These are phyloP conservation scores for Cotoneaster glaucophyllus DNA, from an alignment of 306 rosid species.

Conservation along the genomic window DNA sequence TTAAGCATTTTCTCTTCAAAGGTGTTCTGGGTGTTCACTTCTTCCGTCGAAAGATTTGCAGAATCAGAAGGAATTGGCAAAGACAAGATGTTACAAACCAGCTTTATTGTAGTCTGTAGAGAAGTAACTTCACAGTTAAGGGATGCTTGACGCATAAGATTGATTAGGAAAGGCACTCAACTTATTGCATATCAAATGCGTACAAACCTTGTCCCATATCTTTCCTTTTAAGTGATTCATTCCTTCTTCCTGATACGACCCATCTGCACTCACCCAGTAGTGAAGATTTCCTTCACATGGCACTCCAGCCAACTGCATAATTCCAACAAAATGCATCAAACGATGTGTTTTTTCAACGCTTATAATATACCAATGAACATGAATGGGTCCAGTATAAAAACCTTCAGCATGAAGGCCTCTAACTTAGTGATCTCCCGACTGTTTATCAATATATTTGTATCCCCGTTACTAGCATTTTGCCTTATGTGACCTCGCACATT, in stretches of 20 bases:
- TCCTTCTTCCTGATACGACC: constrained; percentile 78
- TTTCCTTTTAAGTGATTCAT: constrained; percentile 45
- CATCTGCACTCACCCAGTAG: constrained; percentile 67
- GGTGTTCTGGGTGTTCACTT: background rate
- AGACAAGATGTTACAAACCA: constrained; percentile 40
- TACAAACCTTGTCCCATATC: constrained; percentile 67
- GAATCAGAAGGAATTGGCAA: constrained; percentile 51
- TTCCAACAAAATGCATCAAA: constrained; percentile 11
- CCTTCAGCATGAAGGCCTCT: constrained; percentile 60
- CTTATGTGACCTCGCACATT: constrained; percentile 43
- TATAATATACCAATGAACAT: background rate
- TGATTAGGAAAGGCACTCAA: constrained; percentile 9
- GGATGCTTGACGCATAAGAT: background rate
- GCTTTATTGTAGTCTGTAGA: constrained; percentile 41
- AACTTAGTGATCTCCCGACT: constrained; percentile 46
- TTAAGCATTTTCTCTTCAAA: constrained; percentile 22
- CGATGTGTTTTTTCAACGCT: background rate
- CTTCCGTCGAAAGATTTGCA: constrained; percentile 11
- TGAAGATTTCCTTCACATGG: constrained; percentile 60
- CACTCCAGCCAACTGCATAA: constrained; percentile 56
- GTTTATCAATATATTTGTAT: constrained; percentile 53
- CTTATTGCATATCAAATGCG: constrained; percentile 8
- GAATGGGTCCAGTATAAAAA: constrained; percentile 5
- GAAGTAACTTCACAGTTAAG: constrained; percentile 5
- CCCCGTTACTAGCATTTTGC: constrained; percentile 55